Percentiles rank a stretch among this genome's conserved stretches.
Evolutionary conservation across 2,329 filamentous ascomycete species (phyloP).

Genomic region (Alternaria conjuncta): DNA sequence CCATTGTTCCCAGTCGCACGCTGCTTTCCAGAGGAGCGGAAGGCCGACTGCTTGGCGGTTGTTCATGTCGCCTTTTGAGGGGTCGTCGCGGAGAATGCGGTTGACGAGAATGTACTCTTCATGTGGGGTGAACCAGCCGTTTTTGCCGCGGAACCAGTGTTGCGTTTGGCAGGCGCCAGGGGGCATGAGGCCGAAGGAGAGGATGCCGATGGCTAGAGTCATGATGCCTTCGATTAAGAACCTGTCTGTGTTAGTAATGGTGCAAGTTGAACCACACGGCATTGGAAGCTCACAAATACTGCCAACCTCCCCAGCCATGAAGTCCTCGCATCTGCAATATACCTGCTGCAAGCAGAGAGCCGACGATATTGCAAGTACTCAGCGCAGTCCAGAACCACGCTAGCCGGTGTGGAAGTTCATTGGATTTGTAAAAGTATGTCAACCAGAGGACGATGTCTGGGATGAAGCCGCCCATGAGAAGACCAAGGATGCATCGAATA

Average conservation of each 20-base stretch:
- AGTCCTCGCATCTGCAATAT: constrained; percentile 53
- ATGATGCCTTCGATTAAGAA: constrained; percentile 64
- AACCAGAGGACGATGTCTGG: constrained; percentile 51
- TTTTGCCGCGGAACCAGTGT: constrained; percentile 62
- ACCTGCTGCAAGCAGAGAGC: constrained; percentile 49
- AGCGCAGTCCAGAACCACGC: constrained; percentile 54
- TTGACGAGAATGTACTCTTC: constrained; percentile 69
- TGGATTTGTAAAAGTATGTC: constrained; percentile 51
- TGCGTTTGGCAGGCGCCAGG: constrained; percentile 56
- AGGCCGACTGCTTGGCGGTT: constrained; percentile 36
- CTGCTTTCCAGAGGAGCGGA: constrained; percentile 27
- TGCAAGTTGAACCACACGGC: constrained; percentile 35
- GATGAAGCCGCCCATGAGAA: constrained; percentile 45
- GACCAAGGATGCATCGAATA: constrained; percentile 50
- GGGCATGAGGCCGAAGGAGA: constrained; percentile 64
- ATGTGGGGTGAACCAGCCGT: constrained; percentile 67
- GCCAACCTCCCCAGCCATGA: constrained; percentile 53
- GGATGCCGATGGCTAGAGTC: constrained; percentile 60
- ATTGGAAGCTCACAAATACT: constrained; percentile 24
- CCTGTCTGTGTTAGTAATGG: constrained; percentile 37
- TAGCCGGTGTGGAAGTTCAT: constrained; percentile 52
- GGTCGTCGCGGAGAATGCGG: constrained; percentile 64
- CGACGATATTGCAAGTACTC: constrained; percentile 46
- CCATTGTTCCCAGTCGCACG: constrained; percentile 41
- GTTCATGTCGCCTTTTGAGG: constrained; percentile 63